phyloP scores from a whole-genome alignment of 73 alveolate species.

The Breviolum minutum region DNA sequence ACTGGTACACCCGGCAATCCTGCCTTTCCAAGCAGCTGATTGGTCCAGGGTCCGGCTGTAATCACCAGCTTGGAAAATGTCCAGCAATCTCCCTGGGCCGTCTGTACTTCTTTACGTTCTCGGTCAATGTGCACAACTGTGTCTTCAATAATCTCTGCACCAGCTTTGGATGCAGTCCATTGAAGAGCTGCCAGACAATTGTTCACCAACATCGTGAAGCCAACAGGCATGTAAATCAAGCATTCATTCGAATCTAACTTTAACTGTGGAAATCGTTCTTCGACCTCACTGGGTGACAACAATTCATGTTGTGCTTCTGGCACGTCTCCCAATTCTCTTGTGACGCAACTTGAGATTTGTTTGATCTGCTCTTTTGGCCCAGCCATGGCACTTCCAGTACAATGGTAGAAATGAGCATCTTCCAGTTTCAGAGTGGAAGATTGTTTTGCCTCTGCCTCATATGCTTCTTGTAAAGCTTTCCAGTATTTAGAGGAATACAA shows the following conservation, averaged over 20 bases:
- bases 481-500: constrained; percentile 20
- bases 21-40: neutral
- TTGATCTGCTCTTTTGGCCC: constrained; percentile 17
- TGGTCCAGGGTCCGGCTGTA: constrained; percentile 54
- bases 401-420: constrained; percentile 44
- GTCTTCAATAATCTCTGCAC: constrained; percentile 22
- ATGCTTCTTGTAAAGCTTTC: constrained; percentile 9
- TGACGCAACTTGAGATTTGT: neutral
- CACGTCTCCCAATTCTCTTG: constrained; percentile 16
- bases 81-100: neutral
- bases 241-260: neutral
- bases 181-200: constrained; percentile 4
- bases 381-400: constrained; percentile 46
- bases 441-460: constrained; percentile 12
- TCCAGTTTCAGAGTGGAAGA: neutral
- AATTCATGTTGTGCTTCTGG: constrained; percentile 29
- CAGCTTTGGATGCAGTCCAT: neutral
- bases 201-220: constrained; percentile 24
- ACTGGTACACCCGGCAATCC: neutral
- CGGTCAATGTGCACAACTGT: constrained; percentile 50
- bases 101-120: neutral
- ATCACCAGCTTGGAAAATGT: neutral
- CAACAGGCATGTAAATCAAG: constrained; percentile 14
- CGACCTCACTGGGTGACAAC: neutral
- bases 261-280: neutral